Conservation (phyloP, 805 yeast genomes). For the Metschnikowia picachoensis region DNA sequence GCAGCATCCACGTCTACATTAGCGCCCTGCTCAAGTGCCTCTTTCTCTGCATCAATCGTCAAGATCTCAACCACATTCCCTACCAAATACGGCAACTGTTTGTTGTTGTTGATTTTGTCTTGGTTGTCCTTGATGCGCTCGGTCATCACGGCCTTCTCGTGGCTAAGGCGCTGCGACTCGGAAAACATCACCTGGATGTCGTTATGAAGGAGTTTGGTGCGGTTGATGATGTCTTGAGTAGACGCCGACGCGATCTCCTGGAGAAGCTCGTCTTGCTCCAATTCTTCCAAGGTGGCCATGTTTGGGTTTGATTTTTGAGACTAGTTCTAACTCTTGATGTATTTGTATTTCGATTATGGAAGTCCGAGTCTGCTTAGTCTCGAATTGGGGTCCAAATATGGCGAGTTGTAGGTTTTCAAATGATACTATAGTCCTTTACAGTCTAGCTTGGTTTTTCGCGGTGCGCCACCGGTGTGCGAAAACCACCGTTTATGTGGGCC, state of each 20-base stretch:
- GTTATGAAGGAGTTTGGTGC: slow-evolving; percentile 85
- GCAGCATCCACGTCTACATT: slow-evolving; percentile 90
- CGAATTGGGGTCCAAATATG: background rate
- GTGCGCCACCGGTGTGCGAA: slow-evolving; percentile 6
- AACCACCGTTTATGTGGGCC: background rate
- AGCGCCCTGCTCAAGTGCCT: slow-evolving; percentile 88
- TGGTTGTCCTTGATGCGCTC: slow-evolving; percentile 94
- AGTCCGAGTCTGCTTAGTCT: background rate
- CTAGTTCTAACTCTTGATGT: background rate
- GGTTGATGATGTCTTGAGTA: slow-evolving; percentile 76
- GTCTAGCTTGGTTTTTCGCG: background rate
- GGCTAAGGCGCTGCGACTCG: slow-evolving; percentile 83
- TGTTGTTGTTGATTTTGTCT: slow-evolving; percentile 92
- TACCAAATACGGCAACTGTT: slow-evolving; percentile 91
- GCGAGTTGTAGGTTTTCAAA: too few species aligned
- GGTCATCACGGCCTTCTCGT: slow-evolving; percentile 88
- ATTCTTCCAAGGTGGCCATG: slow-evolving; percentile 85
- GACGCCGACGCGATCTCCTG: slow-evolving; percentile 76
- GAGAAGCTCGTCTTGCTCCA: slow-evolving; percentile 63
- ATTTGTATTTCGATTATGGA: background rate
- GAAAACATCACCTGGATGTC: slow-evolving; percentile 94
- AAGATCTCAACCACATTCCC: slow-evolving; percentile 94
- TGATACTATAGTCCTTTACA: background rate
- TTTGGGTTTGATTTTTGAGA: background rate
- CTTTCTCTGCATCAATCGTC: slow-evolving; percentile 80